Percentiles rank a stretch among this genome's conserved stretches.
These are phyloP conservation scores for Chenopodium quinoa DNA, from an alignment of 148 eudicot species.

Conservation along the genomic window DNA sequence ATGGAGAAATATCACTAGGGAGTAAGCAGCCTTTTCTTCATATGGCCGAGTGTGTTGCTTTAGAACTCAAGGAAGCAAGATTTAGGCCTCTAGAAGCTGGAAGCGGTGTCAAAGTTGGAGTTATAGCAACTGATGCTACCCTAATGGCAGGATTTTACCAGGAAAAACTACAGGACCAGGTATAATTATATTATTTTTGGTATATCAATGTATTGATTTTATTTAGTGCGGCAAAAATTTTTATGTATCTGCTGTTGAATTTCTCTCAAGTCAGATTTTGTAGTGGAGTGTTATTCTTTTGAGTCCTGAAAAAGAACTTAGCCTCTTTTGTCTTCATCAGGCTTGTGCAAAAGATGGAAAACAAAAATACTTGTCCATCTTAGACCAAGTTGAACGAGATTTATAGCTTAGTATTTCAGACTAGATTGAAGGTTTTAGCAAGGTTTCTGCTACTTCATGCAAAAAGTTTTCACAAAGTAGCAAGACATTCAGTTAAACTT, in stretches of 20 bases:
- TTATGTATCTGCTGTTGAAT: background rate
- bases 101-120: slow-evolving; percentile 44
- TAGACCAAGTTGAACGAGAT: background rate
- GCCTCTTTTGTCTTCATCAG: background rate
- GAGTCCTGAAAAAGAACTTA: background rate
- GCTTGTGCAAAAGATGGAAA: background rate
- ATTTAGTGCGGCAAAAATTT: background rate
- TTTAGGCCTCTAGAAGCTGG: slow-evolving; percentile 56
- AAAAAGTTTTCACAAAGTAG: background rate
- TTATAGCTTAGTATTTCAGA: no score
- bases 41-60: slow-evolving; percentile 44
- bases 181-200: background rate
- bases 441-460: no score
- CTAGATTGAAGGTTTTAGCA: no score
- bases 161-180: slow-evolving; percentile 48
- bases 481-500: background rate
- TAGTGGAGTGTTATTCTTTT: background rate
- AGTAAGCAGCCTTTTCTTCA: slow-evolving; percentile 47
- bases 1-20: slow-evolving; percentile 39
- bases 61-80: slow-evolving; percentile 47
- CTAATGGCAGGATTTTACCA: slow-evolving; percentile 39
- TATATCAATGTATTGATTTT: background rate
- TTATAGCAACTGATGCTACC: slow-evolving; percentile 38
- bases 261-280: background rate
- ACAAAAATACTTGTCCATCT: background rate